Conservation (phyloP, 805 yeast genomes). For the Allodekkera sacchari region DNA sequence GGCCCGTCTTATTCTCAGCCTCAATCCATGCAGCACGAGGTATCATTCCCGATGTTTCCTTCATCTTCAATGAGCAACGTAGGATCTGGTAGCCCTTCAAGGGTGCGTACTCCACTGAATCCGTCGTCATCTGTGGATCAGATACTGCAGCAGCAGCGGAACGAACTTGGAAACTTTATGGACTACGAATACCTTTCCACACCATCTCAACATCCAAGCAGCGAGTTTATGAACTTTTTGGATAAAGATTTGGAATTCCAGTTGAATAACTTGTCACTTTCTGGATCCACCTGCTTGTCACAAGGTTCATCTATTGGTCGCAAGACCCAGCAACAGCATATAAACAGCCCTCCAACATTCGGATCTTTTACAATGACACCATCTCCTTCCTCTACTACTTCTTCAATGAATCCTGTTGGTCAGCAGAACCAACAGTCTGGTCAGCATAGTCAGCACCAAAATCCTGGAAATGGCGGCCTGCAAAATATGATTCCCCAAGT, state of each 20-base stretch:
- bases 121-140: constrained; percentile 3
- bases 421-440: neutral
- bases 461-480: neutral
- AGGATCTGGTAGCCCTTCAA: neutral
- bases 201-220: neutral
- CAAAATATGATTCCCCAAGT: neutral
- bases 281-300: neutral
- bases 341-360: constrained; percentile 1
- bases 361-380: constrained; percentile 2
- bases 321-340: constrained; percentile 1
- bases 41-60: constrained; percentile 3
- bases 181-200: constrained; percentile 1
- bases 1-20: too few species aligned
- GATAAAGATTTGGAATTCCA: constrained; percentile 15
- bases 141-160: neutral
- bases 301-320: constrained; percentile 1
- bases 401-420: neutral
- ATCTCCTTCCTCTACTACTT: constrained; percentile 1
- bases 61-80: constrained; percentile 2
- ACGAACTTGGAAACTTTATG: neutral
- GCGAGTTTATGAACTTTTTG: constrained; percentile 8
- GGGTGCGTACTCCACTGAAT: constrained; percentile 2
- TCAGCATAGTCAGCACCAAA: neutral
- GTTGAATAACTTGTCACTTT: constrained; percentile 11
- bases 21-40: neutral